Evolutionary conservation across 2,329 filamentous ascomycete genomes (phyloP), one percentile per base, ranked within the genome.

Genomic region (Albophoma yamanashiensis): DNA sequence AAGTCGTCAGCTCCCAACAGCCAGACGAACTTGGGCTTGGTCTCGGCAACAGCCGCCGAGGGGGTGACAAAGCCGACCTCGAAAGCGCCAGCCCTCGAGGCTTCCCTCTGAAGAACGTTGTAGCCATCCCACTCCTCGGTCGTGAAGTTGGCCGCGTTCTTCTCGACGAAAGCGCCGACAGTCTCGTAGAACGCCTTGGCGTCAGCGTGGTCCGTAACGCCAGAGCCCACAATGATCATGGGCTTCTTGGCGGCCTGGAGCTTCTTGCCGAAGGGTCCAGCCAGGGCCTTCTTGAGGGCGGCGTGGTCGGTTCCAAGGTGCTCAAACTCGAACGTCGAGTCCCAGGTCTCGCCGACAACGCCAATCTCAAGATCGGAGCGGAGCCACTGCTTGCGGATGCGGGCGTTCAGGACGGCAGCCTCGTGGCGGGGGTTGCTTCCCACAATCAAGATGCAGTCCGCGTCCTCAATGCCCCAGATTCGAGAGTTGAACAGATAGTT

Each of bases 401-500:
- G 90, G 64, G 93, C 92, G 71, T 99, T 99, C 53, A 99, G 83
- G 56, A 94, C 91, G 60, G 94, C 91, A 63, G 94, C 94, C 78
- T 99, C 94, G 71, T 96, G 91, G 67, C 94, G 87, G 47, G 94
- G 89, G 80, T 99, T 99, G 73, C 91, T 97, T 66, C 93, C 94
- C 64, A 99, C 85, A 61, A 99, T 86, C 59, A 99, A 87, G 62
- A 99, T 91, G 67, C 83, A 86, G 76, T 97, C 94, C 22, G 93
- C 91, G 71, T 96, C 90, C 76, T 99, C 94, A 43, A 97, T 89
- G 70, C 92, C 94, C 74, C 85, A 89, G 71, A 99, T 96, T 74
- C 83, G 91, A 43, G 92, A 96, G 83, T 99, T 99, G 83, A 99
- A 97, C 53, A 91, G 82, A 77, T 95, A 99, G 79, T 94, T 99